Conservation (phyloP, 2,329 filamentous ascomycete genomes). For the Diaporthe batatas region DNA sequence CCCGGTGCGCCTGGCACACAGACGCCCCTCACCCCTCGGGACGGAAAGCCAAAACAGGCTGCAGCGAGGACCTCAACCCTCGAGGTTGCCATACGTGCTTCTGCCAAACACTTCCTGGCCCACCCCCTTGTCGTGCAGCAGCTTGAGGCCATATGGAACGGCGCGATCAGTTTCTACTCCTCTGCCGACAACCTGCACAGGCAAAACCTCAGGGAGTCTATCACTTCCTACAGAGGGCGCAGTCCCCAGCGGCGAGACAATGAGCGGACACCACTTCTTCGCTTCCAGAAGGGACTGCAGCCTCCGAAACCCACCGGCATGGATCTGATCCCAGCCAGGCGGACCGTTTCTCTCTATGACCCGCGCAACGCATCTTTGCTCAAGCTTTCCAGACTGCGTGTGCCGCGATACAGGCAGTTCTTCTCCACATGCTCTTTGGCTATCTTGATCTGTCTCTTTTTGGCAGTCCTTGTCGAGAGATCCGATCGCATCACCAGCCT, state of each 20-base stretch:
- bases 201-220: constrained; percentile 52
- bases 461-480: constrained; percentile 82
- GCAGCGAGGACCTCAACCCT: constrained; percentile 88
- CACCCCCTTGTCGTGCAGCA: constrained; percentile 94
- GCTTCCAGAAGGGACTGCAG: constrained; percentile 51
- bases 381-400: constrained; percentile 90
- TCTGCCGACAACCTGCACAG: constrained; percentile 88
- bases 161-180: constrained; percentile 94
- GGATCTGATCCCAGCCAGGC: constrained; percentile 60
- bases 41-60: constrained; percentile 63
- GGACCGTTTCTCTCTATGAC: constrained; percentile 89
- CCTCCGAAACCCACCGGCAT: constrained; percentile 48
- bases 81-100: constrained; percentile 92
- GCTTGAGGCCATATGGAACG: constrained; percentile 97
- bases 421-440: constrained; percentile 90
- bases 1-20: constrained; percentile 56
- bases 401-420: constrained; percentile 91
- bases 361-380: constrained; percentile 90
- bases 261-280: constrained; percentile 66
- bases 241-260: constrained; percentile 52
- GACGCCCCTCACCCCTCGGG: constrained; percentile 55
- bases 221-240: constrained; percentile 40
- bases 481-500: constrained; percentile 85
- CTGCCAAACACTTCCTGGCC: constrained; percentile 91
- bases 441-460: constrained; percentile 85